phyloP scores from a whole-genome alignment of 305 asterid genomes.

The Ilex paraguariensis region DNA sequence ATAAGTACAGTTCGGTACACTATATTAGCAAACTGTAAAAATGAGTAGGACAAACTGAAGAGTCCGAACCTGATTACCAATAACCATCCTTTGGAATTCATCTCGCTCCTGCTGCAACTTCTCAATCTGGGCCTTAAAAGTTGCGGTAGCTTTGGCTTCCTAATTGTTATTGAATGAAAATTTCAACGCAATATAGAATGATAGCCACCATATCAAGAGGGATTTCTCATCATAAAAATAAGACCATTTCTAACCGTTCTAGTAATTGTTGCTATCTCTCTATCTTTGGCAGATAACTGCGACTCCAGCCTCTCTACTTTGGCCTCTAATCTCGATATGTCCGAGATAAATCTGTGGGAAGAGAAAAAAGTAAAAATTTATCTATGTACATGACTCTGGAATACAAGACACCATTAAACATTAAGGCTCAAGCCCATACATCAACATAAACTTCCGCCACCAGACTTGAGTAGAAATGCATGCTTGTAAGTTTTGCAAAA shows the following conservation, averaged over 20 bases:
- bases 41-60: slow-evolving; percentile 12
- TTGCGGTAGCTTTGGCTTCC: slow-evolving; percentile 90
- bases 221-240: slow-evolving; percentile 1
- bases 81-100: slow-evolving; percentile 95
- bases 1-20: background rate
- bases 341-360: slow-evolving; percentile 68
- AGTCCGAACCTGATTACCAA: slow-evolving; percentile 82
- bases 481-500: no score
- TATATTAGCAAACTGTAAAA: slow-evolving; percentile 1
- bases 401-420: no score
- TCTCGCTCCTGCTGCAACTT: slow-evolving; percentile 98
- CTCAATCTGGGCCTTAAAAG: slow-evolving; percentile 77
- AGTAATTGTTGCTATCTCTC: slow-evolving; percentile 94
- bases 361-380: slow-evolving; percentile 15
- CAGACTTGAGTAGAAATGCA: no score
- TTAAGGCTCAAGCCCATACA: no score
- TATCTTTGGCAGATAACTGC: slow-evolving; percentile 67
- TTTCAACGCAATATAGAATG: background rate
- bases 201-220: background rate
- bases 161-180: slow-evolving; percentile 17
- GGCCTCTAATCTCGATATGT: slow-evolving; percentile 90
- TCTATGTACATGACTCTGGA: background rate
- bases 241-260: slow-evolving; percentile 56
- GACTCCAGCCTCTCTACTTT: slow-evolving; percentile 92
- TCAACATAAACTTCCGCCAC: no score